Evolutionary conservation across 768 basidiomycete species (phyloP).

Genomic region (Mycena maculata): DNA sequence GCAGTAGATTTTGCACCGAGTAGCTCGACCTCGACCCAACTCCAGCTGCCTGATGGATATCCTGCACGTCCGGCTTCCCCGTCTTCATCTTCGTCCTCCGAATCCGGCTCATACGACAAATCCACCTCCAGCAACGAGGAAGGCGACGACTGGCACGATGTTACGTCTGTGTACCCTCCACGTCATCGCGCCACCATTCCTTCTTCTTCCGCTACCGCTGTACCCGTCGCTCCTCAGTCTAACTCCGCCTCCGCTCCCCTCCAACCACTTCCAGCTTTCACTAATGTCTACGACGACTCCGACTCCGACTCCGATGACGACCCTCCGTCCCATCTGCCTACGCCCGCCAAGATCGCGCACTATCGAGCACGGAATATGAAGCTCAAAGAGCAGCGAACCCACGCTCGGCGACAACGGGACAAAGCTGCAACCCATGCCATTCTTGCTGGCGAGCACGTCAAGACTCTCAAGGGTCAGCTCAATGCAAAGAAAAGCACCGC

Average conservation of each 20-base stretch:
- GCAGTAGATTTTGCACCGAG: slow-evolving; percentile 19
- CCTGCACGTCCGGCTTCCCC: slow-evolving; percentile 4
- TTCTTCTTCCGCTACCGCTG: not conserved
- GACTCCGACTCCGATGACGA: slow-evolving; percentile 2
- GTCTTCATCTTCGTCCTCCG: not conserved
- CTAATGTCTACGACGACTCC: slow-evolving; percentile 11
- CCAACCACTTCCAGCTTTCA: not conserved
- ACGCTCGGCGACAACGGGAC: not conserved
- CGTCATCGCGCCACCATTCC: not conserved
- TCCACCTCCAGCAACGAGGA: not conserved
- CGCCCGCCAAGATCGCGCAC: not conserved
- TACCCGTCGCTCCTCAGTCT: not conserved
- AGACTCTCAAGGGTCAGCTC: slow-evolving; percentile 1
- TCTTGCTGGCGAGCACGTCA: slow-evolving; percentile 7
- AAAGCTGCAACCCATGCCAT: not conserved
- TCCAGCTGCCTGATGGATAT: slow-evolving; percentile 18
- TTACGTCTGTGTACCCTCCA: not conserved
- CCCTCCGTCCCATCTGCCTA: not conserved
- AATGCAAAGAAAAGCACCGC: slow-evolving; percentile 7
- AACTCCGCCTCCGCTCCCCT: not conserved
- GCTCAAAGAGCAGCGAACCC: not conserved
- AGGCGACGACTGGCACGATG: slow-evolving; percentile 8
- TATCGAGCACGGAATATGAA: not conserved
- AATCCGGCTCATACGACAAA: slow-evolving; percentile 5
- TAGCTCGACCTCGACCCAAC: slow-evolving; percentile 14